These are phyloP conservation scores for Mycosphaerella sp. DNA, from an alignment of 2,329 filamentous ascomycete genomes.

Conservation along the genomic window DNA sequence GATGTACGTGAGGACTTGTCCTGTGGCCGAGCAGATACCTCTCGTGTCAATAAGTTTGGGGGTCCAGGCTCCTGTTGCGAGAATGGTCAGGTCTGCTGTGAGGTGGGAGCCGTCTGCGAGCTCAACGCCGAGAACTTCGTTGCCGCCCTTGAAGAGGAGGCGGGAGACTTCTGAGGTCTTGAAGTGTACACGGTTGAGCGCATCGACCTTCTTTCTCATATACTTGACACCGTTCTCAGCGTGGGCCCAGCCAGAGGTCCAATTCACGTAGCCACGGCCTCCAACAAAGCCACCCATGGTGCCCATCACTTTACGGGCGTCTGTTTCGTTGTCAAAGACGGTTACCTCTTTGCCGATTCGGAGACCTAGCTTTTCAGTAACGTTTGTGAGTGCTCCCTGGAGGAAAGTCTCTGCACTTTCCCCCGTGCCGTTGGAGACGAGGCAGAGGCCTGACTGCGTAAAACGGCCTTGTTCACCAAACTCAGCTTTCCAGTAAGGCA, in stretches of 20 bases:
- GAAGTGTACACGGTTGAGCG: constrained; percentile 49
- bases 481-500: constrained; percentile 61
- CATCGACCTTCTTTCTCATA: constrained; percentile 49
- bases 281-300: constrained; percentile 45
- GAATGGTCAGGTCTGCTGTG: constrained; percentile 64
- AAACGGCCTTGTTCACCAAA: constrained; percentile 61
- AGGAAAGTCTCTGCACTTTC: constrained; percentile 45
- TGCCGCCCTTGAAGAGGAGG: constrained; percentile 36
- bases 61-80: constrained; percentile 87
- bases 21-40: constrained; percentile 71
- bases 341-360: constrained; percentile 37
- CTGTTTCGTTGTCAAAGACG: constrained; percentile 34
- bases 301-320: constrained; percentile 38
- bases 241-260: constrained; percentile 71
- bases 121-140: constrained; percentile 53
- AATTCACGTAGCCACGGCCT: constrained; percentile 66
- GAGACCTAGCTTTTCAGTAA: constrained; percentile 45
- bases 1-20: constrained; percentile 74
- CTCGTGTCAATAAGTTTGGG: constrained; percentile 68
- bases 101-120: constrained; percentile 48
- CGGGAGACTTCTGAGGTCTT: constrained; percentile 45
- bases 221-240: constrained; percentile 65
- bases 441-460: constrained; percentile 60
- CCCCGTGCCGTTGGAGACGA: constrained; percentile 48
- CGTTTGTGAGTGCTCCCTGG: constrained; percentile 56